Base-by-base conservation (phyloP, 2,329 filamentous ascomycete genomes). In the Diaporthe australafricana region DNA sequence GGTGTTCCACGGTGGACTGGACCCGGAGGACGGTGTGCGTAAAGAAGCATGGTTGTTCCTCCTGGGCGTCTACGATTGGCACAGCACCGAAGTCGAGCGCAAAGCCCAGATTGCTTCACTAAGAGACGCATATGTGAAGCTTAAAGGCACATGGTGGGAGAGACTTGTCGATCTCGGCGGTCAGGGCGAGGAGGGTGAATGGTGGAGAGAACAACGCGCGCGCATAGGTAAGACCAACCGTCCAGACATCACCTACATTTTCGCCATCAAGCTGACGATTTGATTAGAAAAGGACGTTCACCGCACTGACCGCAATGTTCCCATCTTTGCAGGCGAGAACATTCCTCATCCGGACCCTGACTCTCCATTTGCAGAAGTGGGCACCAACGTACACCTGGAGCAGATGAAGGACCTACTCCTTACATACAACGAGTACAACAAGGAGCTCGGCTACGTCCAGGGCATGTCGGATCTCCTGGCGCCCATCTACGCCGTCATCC, bases 401-500 rank as follows among this genome's bases (percentile, higher is more conserved):
- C 96, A 99, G 84, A 94, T 99, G 90, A 99, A 99, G 84, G 96
- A 99, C 80, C 97, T 99, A 94, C 91, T 99, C 0, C 88, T 99
- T 22, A 98, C 96, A 0, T 99, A 99, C 82, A 98, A 99, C 80
- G 96, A 99, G 83, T 97, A 97, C 83, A 99, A 99, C 84, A 93
- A 91, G 72, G 94, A 96, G 72, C 88, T 99, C 3, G 96, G 97
- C 62, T 99, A 99, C 79, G 96, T 99, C 1, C 96, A 99, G 84
- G 96, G 96, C 73, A 99, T 99, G 96, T 98, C 95, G 16, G 96
- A 99, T 81, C 89, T 99, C 1, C 89, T 99, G 11, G 95, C 96
- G 0, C 96, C 96, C 2, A 94, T 99, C 73, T 99, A 99, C 79
- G 96, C 96, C 5, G 94, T 99, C 27, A 92, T 98, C 84, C 96